Conservation (phyloP, 179 eudicot genomes). For the Heliamphora pulchella region DNA sequence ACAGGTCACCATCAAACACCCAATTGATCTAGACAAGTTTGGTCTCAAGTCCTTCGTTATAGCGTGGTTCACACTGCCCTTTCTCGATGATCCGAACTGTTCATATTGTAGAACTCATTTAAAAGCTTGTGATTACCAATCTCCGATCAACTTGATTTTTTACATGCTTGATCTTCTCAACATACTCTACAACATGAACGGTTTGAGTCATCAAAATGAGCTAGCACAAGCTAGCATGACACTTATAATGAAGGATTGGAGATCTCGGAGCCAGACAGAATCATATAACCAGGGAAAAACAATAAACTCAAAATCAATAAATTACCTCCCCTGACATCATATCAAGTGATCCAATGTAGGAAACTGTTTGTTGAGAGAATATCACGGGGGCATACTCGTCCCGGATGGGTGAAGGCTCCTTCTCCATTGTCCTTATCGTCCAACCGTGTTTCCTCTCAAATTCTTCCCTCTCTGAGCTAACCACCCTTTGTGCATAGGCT, state of each 20-base stretch:
- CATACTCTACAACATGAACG: no score
- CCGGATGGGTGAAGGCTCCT: conserved; percentile 47
- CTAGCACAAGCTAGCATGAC: no score
- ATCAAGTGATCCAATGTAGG: conserved; percentile 52
- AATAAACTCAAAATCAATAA: background rate
- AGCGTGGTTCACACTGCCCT: no score
- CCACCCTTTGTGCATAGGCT: conserved; percentile 55
- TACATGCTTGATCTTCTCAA: no score
- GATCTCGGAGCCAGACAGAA: no score
- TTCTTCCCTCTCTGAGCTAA: conserved; percentile 48
- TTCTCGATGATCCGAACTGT: no score
- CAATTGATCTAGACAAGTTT: background rate
- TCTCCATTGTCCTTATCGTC: conserved; percentile 58
- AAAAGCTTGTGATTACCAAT: no score
- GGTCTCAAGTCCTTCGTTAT: no score
- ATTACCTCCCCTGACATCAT: conserved; percentile 77
- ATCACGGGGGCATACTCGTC: conserved; percentile 74
- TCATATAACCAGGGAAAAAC: background rate
- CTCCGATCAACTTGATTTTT: no score
- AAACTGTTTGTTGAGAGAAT: conserved; percentile 59
- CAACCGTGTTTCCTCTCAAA: conserved; percentile 60
- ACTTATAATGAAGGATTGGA: no score
- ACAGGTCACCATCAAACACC: conserved; percentile 1
- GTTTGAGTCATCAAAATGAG: no score
- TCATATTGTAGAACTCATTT: no score